Base-by-base conservation (phyloP, 164 flowering plant species). In the Tetrastigma voinierianum region DNA sequence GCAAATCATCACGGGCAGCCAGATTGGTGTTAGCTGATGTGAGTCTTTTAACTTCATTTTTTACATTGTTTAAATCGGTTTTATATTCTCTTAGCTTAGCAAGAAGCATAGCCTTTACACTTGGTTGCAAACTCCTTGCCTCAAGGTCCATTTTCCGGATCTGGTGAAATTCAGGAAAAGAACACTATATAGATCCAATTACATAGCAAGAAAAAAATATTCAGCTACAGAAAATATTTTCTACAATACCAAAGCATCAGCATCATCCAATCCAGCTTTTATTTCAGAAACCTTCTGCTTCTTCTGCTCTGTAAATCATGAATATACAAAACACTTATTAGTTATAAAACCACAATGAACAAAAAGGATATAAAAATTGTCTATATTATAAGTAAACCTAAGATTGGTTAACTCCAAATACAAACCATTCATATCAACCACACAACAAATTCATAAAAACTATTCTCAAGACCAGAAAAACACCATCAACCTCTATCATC, bases 141-240 rank as follows among this genome's bases (percentile, higher is more conserved):
- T 92, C 97, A 61, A 84, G 83, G 75, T 92, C 97, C 97, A 92
- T 90, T 74, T 90, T 91, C 62, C 90, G 82, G 46, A 87, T 85
- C 97, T 91, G 76, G 25, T 54, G 16, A 71, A 45, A 72, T 44
- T 10, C 43, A 15, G 20, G 17, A 44, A 62, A 67, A 46, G 19
- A 48, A 48, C 52, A 46, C 46, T 32, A 47, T 53, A 23, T 49
- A 46, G 59, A 1, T 9, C 4, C 46, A 43, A 59, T 18, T 18
- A 24, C n/a, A 55, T 18, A 57, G 18, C 18, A 11, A 45, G 59
- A 3, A 23, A 21, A 23, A 46, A 32, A 10, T 23, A 52, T 19
- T 62, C 4, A 51, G 2, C 5, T 10, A 7, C n/a, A 32, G 62
- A 13, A 63, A 25, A 32, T 32, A 32, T 32, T 32, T 32, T 32